These are phyloP conservation scores for Stygiomarasmius scandens DNA, from an alignment of 1,284 basidiomycete species.

Conservation along the genomic window DNA sequence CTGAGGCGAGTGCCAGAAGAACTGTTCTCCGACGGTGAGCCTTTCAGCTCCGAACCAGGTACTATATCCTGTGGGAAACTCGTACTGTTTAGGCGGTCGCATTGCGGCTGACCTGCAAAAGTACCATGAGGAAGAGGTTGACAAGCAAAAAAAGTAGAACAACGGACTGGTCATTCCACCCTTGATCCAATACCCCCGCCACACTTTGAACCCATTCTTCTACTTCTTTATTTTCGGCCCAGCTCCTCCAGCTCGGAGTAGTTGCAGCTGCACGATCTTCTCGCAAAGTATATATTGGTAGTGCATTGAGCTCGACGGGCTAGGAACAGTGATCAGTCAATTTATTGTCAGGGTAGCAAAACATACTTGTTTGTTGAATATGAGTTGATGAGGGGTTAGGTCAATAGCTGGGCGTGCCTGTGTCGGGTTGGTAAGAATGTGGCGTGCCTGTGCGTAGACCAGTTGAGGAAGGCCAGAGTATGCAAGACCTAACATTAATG, in stretches of 20 bases:
- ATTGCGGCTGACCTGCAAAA: conserved; percentile 50
- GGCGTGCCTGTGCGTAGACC: conserved; percentile 73
- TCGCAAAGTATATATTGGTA: conserved; percentile 69
- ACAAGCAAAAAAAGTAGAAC: background rate
- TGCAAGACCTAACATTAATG: conserved; percentile 54
- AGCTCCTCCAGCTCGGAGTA: conserved; percentile 78
- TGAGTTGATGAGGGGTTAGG: conserved; percentile 84
- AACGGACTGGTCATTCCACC: conserved; percentile 86
- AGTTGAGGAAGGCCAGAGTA: conserved; percentile 76
- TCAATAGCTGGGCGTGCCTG: conserved; percentile 58
- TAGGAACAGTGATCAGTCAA: conserved; percentile 26
- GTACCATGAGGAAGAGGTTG: background rate
- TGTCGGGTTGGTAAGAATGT: conserved; percentile 56
- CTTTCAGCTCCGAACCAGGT: conserved; percentile 85
- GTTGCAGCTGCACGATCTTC: conserved; percentile 77
- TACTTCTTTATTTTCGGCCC: conserved; percentile 85
- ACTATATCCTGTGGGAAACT: conserved; percentile 96
- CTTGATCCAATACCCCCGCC: conserved; percentile 81
- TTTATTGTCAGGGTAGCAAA: background rate
- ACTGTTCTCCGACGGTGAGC: conserved; percentile 85
- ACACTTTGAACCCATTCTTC: conserved; percentile 95
- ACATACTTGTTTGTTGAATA: conserved; percentile 73
- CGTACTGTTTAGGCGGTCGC: conserved; percentile 72
- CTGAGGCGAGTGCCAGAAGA: conserved; percentile 82
- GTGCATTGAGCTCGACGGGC: conserved; percentile 63